phyloP scores from a whole-genome alignment of 495 filamentous ascomycete genomes.

The Penicillium ucsense region DNA sequence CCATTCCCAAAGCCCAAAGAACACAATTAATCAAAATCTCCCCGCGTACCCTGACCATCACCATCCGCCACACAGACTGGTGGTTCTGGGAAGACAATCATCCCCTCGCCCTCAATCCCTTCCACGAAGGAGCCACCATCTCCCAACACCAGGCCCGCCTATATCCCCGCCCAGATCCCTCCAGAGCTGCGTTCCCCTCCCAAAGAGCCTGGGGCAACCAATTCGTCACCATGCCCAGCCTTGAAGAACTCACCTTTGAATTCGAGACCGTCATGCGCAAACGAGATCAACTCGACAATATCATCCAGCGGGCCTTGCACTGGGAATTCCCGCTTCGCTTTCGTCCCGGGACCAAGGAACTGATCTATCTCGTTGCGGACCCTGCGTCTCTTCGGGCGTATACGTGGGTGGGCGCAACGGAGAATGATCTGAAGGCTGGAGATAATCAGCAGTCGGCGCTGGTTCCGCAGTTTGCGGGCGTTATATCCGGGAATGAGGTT shows the following conservation, averaged over 20 bases:
- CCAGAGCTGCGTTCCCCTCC: too few species aligned
- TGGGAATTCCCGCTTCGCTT: not conserved
- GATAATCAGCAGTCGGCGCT: not conserved
- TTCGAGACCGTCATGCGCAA: not conserved
- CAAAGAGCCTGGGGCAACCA: not conserved
- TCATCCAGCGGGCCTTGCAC: not conserved
- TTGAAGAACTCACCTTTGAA: not conserved
- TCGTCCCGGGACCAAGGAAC: not conserved
- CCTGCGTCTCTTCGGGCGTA: not conserved
- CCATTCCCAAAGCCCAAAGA: too few species aligned
- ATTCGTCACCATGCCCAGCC: not conserved
- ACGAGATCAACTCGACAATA: not conserved
- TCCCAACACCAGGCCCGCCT: not conserved
- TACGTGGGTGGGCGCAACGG: not conserved
- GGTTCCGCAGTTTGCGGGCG: not conserved
- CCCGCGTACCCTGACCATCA: not conserved
- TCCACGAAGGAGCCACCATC: not conserved
- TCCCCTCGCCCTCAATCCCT: not conserved
- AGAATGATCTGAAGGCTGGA: not conserved
- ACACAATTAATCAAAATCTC: not conserved
- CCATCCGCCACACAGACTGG: not conserved
- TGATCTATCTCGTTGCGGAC: not conserved
- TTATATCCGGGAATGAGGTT: too few species aligned
- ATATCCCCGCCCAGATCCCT: too few species aligned
- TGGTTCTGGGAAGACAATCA: not conserved